A percentile compares a stretch with the other conserved stretches of the same genome.
phyloP scores from a whole-genome alignment of 176 grass and related monocot species.

The Pontederia paniculata region DNA sequence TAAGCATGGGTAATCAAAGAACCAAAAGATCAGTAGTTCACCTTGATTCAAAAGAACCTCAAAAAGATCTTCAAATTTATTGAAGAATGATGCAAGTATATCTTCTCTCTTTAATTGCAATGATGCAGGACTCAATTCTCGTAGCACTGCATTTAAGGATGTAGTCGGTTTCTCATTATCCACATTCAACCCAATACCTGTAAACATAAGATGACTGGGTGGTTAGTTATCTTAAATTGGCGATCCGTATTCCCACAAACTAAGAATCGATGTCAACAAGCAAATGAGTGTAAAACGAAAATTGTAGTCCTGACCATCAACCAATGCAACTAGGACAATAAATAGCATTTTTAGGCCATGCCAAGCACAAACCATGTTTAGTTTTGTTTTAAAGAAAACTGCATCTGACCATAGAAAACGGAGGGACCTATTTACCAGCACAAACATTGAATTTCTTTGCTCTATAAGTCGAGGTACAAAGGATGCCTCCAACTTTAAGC shows the following conservation, averaged over 20 bases:
- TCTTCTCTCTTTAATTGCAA: constrained; percentile 50
- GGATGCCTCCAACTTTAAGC: constrained; percentile 86
- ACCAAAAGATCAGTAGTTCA: constrained; percentile 18
- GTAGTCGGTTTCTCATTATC: constrained; percentile 84
- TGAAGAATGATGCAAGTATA: constrained; percentile 76
- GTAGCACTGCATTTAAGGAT: constrained; percentile 62
- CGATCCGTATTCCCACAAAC: background rate
- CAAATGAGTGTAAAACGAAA: too few species aligned
- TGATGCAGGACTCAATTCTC: constrained; percentile 29
- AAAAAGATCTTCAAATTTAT: constrained; percentile 83
- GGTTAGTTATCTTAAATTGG: too few species aligned
- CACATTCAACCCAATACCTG: constrained; percentile 88
- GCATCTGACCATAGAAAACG: background rate
- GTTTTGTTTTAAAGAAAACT: background rate
- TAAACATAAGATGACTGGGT: constrained; percentile 2
- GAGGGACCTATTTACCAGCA: constrained; percentile 37
- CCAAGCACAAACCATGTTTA: background rate
- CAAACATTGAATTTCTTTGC: constrained; percentile 74
- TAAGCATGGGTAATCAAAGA: too few species aligned
- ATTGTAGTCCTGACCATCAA: too few species aligned
- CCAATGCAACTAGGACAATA: too few species aligned
- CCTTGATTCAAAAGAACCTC: constrained; percentile 63
- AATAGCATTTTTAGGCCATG: too few species aligned
- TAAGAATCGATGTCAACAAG: too few species aligned
- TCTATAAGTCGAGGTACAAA: constrained; percentile 74